Conservation (phyloP, 2,329 filamentous ascomycete species). For the Alternaria longipes region DNA sequence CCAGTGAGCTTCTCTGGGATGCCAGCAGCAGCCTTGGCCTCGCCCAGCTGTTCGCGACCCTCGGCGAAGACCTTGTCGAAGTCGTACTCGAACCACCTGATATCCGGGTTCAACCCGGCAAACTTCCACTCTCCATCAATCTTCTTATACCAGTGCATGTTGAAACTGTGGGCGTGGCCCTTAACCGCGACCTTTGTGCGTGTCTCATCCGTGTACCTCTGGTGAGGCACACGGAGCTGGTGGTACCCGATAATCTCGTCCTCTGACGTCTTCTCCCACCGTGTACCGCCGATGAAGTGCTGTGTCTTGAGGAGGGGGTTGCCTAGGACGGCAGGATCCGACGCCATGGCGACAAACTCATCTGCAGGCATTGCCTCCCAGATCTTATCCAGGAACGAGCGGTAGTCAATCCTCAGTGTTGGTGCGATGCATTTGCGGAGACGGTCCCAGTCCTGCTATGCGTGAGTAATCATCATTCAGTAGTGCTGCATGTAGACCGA, state of each 20-base stretch:
- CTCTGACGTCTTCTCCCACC: conserved; percentile 61
- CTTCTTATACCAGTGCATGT: conserved; percentile 65
- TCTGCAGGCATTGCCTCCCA: conserved; percentile 66
- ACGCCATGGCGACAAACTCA: conserved; percentile 63
- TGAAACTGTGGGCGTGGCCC: conserved; percentile 66
- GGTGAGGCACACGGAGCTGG: conserved; percentile 67
- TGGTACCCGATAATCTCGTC: conserved; percentile 63
- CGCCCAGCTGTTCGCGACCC: conserved; percentile 57
- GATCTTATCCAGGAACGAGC: conserved; percentile 62
- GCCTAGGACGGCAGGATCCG: conserved; percentile 62
- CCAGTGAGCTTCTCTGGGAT: conserved; percentile 36
- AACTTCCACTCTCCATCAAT: conserved; percentile 68
- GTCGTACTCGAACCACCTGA: conserved; percentile 65
- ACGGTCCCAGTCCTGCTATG: conserved; percentile 64
- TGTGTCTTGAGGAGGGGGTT: conserved; percentile 64
- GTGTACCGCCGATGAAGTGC: conserved; percentile 64
- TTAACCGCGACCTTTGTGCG: conserved; percentile 60
- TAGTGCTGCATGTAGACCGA: conserved; percentile 19
- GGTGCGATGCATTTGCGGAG: conserved; percentile 70
- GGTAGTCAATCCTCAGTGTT: conserved; percentile 74
- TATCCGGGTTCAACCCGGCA: conserved; percentile 63
- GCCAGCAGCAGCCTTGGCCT: conserved; percentile 54
- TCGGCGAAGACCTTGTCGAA: conserved; percentile 64
- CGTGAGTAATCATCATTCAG: conserved; percentile 4
- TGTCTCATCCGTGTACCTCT: conserved; percentile 62